Conservation (phyloP, 208 protist genomes). For the Trypanosoma mega region DNA sequence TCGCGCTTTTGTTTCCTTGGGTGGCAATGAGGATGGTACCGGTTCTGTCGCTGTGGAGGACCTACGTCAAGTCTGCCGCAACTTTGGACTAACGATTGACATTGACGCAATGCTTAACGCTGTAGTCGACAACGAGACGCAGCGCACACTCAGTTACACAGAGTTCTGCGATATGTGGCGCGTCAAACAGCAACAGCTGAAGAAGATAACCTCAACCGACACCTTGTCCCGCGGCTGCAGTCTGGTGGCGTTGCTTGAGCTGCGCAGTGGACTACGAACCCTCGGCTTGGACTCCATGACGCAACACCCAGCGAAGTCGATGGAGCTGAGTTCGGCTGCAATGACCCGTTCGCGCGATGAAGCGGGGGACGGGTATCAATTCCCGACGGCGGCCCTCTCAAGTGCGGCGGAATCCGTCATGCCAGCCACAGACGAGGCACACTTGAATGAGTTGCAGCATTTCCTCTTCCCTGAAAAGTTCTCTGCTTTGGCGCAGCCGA, state of each 20-base stretch:
- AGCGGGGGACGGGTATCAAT: slow-evolving; percentile 1
- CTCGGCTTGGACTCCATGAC: not conserved
- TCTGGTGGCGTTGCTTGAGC: not conserved
- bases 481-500: not conserved
- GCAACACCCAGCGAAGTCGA: not conserved
- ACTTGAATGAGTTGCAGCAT: slow-evolving; percentile 49
- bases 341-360: not conserved
- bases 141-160: slow-evolving; percentile 52
- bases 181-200: not conserved
- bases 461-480: slow-evolving; percentile 52
- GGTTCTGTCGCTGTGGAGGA: slow-evolving; percentile 44
- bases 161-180: slow-evolving; percentile 76
- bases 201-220: not conserved
- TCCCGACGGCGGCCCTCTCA: not conserved
- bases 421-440: slow-evolving; percentile 46
- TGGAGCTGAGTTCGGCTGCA: not conserved
- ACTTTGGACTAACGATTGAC: slow-evolving; percentile 83
- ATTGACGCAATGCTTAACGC: slow-evolving; percentile 57
- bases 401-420: not conserved
- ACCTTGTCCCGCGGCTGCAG: not conserved
- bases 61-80: slow-evolving; percentile 51
- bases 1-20: slow-evolving; percentile 77
- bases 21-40: slow-evolving; percentile 66
- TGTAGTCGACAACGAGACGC: slow-evolving; percentile 48
- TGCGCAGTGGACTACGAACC: not conserved